Evolutionary conservation across 495 filamentous ascomycete genomes (phyloP), one percentile per base, ranked within the genome.

Genomic region (Trichoderma asperelloides): DNA sequence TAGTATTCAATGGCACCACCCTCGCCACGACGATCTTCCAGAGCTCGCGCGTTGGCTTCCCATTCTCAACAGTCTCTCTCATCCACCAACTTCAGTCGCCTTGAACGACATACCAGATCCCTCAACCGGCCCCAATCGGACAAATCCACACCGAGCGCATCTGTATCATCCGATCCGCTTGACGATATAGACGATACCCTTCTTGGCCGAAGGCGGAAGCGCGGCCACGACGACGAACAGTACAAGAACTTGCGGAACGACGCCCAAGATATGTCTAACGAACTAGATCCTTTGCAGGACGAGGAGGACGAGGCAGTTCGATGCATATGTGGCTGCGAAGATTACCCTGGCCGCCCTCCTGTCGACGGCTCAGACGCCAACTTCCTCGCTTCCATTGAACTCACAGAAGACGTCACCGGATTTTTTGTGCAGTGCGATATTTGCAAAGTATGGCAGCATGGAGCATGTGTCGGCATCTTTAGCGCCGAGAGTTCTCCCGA

Each of bases 401-500:
- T 91, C 62, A 85, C 88, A 33, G 93, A 98, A 71, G 94, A 97
- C 62, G 81, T 91, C 63, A 94, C 95, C 45, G 93, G 94, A 18
- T 89, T 98, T 76, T 99, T 96, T 76, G 93, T 99, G 68, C 95
- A 98, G 80, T 99, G 95, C 85, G 95, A 99, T 77, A 81, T 86
- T 63, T 99, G 95, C 79, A 96, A 97, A 75, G 95, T 97, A 66
- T 99, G 95, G 95, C 95, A 99, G 74, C 95, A 99, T 72, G 96
- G 95, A 74, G 93, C 92, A 67, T 99, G 95, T 78, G 96, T 99
- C 64, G 95, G 95, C 45, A 97, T 99, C 70, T 93, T 92, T 83
- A 92, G 96, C 69, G 92, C 94, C 75, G 88, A 90, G 65, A 87
- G 88, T 75, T 94, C 89, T 74, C 96, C 93, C 40, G 94, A 98